Base-by-base conservation (phyloP, 1,284 basidiomycete species). In the Puccinia horiana region DNA sequence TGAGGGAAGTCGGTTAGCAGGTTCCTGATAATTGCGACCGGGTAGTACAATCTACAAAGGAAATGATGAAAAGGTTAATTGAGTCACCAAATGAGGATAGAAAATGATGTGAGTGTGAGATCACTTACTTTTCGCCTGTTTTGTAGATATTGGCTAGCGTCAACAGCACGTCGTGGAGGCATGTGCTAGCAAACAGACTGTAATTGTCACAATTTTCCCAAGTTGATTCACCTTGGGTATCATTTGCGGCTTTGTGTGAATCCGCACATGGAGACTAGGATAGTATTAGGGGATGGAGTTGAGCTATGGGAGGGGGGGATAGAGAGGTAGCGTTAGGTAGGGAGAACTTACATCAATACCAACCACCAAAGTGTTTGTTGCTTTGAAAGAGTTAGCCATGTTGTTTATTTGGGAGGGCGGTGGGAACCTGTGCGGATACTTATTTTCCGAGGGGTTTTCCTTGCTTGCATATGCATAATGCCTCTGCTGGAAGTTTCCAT, bases 81-180 rank as follows among this genome's bases (percentile, higher is more conserved):
- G 26, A 52, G 70, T 16, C 6, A 20, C 26, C 14, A 12, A 49
- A 73, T 23, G 47, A 73, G 26, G 23, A 74, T 42, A n/a, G 37
- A 2, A n/a, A n/a, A 26, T n/a, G n/a, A n/a, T n/a, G n/a, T n/a
- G n/a, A n/a, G n/a, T n/a, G n/a, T n/a, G n/a, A n/a, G n/a, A n/a
- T n/a, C n/a, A 26, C 65, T 69, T 69, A 69, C 65, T 69, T 69
- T 69, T 69, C 65, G 1, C 65, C 65, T 11, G 65, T 69, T 32
- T 65, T 65, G 37, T 65, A 65, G 12, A 65, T 65, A 9, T 65
- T 65, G 4, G 26, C 26, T 16, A 18, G 23, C 6, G 4, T 20
- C 2, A 69, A n/a, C 23, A 32, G 65, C 14, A 69, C 65, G 16
- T 69, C 16, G 32, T 69, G 65, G 0, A 32, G 42, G 37, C 69